Conservation (phyloP, 768 basidiomycete species). For the Piloderma croceum region DNA sequence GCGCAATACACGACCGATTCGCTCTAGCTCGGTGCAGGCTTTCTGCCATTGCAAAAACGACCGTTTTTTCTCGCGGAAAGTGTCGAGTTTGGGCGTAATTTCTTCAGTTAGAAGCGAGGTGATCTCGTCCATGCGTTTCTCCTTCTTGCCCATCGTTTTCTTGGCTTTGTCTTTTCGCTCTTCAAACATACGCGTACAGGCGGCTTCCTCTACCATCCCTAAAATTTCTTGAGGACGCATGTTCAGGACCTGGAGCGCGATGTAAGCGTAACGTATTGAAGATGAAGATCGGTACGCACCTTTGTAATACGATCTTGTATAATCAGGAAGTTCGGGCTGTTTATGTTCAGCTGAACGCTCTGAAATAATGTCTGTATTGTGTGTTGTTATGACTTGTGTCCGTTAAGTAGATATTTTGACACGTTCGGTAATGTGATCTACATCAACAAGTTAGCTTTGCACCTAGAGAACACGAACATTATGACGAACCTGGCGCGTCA, state of each 20-base stretch:
- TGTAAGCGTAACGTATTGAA: conserved; percentile 3
- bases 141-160: conserved; percentile 95
- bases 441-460: too few relatives aligned
- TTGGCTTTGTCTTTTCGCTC: conserved; percentile 95
- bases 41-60: conserved; percentile 90
- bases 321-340: conserved; percentile 98
- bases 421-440: conserved; percentile 91
- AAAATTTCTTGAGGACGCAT: conserved; percentile 98
- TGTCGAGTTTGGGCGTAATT: conserved; percentile 91
- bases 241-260: conserved; percentile 65
- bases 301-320: conserved; percentile 99
- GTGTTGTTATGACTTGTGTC: conserved; percentile 86
- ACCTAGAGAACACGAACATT: conserved; percentile 82
- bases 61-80: conserved; percentile 83
- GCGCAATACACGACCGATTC: conserved; percentile 70
- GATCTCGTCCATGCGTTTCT: conserved; percentile 91
- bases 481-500: conserved; percentile 86
- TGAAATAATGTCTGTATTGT: conserved; percentile 89
- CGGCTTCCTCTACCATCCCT: conserved; percentile 98
- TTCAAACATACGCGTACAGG: conserved; percentile 98
- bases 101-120: conserved; percentile 76
- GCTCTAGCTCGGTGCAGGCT: conserved; percentile 79
- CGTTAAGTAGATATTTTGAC: conserved; percentile 93
- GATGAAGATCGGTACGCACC: conserved; percentile 34
- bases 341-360: conserved; percentile 96